Evolutionary conservation across 768 basidiomycete species (phyloP).

Genomic region (Boletus reticulatus): DNA sequence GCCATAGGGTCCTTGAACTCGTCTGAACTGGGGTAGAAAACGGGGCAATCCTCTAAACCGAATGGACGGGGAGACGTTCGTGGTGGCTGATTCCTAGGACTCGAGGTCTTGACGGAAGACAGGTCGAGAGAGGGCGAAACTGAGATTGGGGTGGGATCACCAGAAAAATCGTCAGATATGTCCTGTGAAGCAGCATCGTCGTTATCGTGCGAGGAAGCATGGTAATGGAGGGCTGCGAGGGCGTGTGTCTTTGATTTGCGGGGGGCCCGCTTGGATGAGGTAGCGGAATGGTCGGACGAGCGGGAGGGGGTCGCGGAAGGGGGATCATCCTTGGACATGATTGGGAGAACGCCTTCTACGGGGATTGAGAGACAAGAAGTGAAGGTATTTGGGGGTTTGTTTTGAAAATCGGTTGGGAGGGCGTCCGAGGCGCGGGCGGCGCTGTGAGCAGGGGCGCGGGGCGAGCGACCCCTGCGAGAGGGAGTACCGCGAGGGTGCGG

Average conservation of each 20-base stretch:
- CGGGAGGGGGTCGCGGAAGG: slow-evolving; percentile 33
- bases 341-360: slow-evolving; percentile 70
- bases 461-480: slow-evolving; percentile 62
- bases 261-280: slow-evolving; percentile 66
- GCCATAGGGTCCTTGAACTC: slow-evolving; percentile 94
- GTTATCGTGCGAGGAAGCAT: slow-evolving; percentile 52
- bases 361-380: slow-evolving; percentile 71
- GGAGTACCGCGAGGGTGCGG: slow-evolving; percentile 55
- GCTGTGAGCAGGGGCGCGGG: slow-evolving; percentile 50
- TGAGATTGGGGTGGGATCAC: slow-evolving; percentile 55
- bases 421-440: slow-evolving; percentile 40
- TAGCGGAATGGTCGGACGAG: slow-evolving; percentile 34
- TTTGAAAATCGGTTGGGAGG: slow-evolving; percentile 51
- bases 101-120: slow-evolving; percentile 65
- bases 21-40: slow-evolving; percentile 83
- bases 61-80: slow-evolving; percentile 64
- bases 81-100: slow-evolving; percentile 42
- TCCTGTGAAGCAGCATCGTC: slow-evolving; percentile 46
- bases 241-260: slow-evolving; percentile 92
- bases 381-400: slow-evolving; percentile 47
- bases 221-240: slow-evolving; percentile 71
- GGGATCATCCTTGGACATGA: slow-evolving; percentile 48
- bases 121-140: slow-evolving; percentile 65
- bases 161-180: slow-evolving; percentile 44
- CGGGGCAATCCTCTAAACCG: slow-evolving; percentile 85